Evolutionary conservation across 2,329 filamentous ascomycete species (phyloP), one percentile per base, ranked within the genome.

Genomic region (Massarina eburnea): DNA sequence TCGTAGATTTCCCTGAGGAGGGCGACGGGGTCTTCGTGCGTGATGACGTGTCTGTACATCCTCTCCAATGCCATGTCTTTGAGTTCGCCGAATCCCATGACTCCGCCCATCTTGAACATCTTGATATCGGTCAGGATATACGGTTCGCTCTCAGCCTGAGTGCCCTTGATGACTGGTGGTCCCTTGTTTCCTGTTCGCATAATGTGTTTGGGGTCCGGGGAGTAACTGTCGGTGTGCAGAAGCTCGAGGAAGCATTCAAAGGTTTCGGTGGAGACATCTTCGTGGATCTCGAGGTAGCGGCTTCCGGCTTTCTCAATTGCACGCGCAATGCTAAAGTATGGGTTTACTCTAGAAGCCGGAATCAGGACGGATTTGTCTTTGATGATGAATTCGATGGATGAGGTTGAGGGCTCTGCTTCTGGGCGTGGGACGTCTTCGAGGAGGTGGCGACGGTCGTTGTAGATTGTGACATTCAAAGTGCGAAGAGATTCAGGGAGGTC

Each of bases 361-460:
- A 70, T 58, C 29, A 70, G 64, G 15, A 73, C 49, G 1, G 65
- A 51, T 36, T 61, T 65, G 22, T 64, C 62, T 4, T 65, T 51
- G 58, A 64, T 70, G 27, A 74, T 32, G 34, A 74, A 62, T 48
- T 74, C 71, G 17, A 68, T 58, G 20, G 67, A 70, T 4, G 66
- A 60, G 1, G 51, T 43, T 8, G 67, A 67, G 2, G 68, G 62
- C 6, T 57, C 54, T 1, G 60, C 55, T 21, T 55, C 49, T 5
- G 59, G 55, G 17, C 71, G 60, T 10, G 58, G 55, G 10, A 63
- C 49, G 18, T 59, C 52, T 22, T 58, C 58, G 9, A 73, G 57
- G 15, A 61, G 51, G 30, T 61, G 55, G 19, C 46, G 44, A 15
- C 50, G 52, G 17, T 61, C 56, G 33, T 59, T 61, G 45, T 67